Percentiles rank a stretch among this genome's conserved stretches.
Conservation (phyloP, 306 rosid genomes). For the Adenanthera pavonina region DNA sequence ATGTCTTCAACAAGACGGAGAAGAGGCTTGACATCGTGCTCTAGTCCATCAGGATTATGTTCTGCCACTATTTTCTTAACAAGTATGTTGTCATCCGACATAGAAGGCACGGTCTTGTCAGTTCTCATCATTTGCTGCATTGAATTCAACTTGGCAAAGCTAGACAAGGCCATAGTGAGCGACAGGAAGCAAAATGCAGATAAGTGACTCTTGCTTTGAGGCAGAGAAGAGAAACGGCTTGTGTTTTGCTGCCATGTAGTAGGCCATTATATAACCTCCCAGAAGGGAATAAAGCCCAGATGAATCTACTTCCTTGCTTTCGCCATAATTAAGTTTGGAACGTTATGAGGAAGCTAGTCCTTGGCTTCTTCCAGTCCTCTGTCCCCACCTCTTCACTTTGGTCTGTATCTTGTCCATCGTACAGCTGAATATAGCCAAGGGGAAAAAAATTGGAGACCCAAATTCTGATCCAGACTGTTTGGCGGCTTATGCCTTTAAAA, state of each 20-base stretch:
- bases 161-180: conserved; percentile 47
- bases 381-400: conserved; percentile 40
- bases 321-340: conserved; percentile 36
- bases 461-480: not conserved
- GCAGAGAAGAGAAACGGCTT: conserved; percentile 21
- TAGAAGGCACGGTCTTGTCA: conserved; percentile 39
- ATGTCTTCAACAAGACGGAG: conserved; percentile 63
- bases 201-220: conserved; percentile 15
- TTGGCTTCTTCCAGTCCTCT: conserved; percentile 37
- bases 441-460: not conserved
- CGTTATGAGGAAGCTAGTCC: conserved; percentile 35
- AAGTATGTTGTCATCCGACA: conserved; percentile 54
- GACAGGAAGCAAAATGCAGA: conserved; percentile 24
- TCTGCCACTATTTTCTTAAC: conserved; percentile 55
- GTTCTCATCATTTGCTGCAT: conserved; percentile 52
- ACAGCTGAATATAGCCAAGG: not conserved
- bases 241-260: conserved; percentile 29
- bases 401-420: not conserved
- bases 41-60: conserved; percentile 56
- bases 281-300: conserved; percentile 50
- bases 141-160: conserved; percentile 41
- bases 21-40: conserved; percentile 56
- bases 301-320: conserved; percentile 68
- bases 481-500: not conserved
- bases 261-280: conserved; percentile 39